Evolutionary conservation across 345 rosid species (phyloP), one percentile per base, ranked within the genome.

Genomic region (Sisymbrium irio): DNA sequence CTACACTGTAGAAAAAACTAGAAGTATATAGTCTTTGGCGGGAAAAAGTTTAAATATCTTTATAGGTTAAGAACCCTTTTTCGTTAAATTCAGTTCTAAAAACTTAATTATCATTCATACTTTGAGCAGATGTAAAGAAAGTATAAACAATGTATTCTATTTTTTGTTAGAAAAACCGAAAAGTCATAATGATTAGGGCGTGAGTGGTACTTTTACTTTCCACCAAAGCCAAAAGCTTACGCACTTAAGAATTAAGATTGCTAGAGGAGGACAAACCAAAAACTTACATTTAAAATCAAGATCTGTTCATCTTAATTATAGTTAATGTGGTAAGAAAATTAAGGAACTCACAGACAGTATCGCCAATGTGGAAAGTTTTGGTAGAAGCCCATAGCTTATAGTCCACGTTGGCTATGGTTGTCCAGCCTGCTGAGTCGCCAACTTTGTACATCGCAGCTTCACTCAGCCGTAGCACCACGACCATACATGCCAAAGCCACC

Each of bases 341-440:
- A 27, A 50, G 53, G 49, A 30, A 78, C 95, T 79, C 65, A 95
- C 97, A 32, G 75, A 95, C 80, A 36, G 77, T 33, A 62, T 95
- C 99, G 35, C 97, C 96, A 46, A 92, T 58, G 47, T 81, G 72
- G 85, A 95, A 95, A 81, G 83, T 83, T 77, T 87, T 92, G 33
- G 78, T 66, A 50, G 96, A 88, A 5, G 95, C 76, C 98, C 98
- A 94, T 40, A 69, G 81, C 83, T 94, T 89, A 86, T 91, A 94
- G 63, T 94, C 85, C 14, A 91, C 55, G 67, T 86, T 89, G 30
- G 95, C 98, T 60, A 87, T 87, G 80, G 91, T 85, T 61, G 97
- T 94, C 98, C 97, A 94, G 37, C 98, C 98, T 37, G 88, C 92
- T 27, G 93, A 67, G 76, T 87, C 95, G 9, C 98, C 96, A 17